phyloP scores from a whole-genome alignment of 257 asterid genomes.

The Apocynum venetum region DNA sequence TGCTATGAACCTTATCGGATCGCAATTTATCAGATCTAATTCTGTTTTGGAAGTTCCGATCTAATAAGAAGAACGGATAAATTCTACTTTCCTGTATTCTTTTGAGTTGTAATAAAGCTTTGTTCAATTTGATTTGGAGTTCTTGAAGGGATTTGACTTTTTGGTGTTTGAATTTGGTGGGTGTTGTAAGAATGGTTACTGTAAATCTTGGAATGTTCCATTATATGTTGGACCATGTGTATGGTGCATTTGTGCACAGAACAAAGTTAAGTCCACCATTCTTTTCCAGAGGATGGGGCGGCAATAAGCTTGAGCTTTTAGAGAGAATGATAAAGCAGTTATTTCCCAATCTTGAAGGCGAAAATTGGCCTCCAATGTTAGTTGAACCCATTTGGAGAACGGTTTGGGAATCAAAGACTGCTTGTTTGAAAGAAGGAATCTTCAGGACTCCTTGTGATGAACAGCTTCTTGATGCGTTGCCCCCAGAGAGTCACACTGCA shows the following conservation, averaged over 20 bases:
- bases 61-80: too few relatives aligned
- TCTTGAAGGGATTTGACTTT: constrained; percentile 7
- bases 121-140: constrained; percentile 14
- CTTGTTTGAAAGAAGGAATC: constrained; percentile 74
- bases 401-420: constrained; percentile 78
- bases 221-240: constrained; percentile 83
- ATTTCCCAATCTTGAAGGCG: constrained; percentile 64
- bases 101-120: constrained; percentile 11
- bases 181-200: constrained; percentile 42
- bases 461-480: constrained; percentile 77
- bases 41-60: not conserved
- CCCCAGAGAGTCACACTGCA: constrained; percentile 80
- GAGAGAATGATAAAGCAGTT: constrained; percentile 71
- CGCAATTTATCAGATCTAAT: not conserved
- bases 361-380: constrained; percentile 70
- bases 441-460: constrained; percentile 82
- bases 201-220: constrained; percentile 80
- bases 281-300: constrained; percentile 97
- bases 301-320: constrained; percentile 74
- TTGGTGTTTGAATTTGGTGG: constrained; percentile 13
- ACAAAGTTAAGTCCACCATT: constrained; percentile 79
- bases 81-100: not conserved
- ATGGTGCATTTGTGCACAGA: constrained; percentile 88
- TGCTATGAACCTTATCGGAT: not conserved
- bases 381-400: constrained; percentile 82